Conservation (phyloP, 306 rosid species). For the Begonia peltatifolia region DNA sequence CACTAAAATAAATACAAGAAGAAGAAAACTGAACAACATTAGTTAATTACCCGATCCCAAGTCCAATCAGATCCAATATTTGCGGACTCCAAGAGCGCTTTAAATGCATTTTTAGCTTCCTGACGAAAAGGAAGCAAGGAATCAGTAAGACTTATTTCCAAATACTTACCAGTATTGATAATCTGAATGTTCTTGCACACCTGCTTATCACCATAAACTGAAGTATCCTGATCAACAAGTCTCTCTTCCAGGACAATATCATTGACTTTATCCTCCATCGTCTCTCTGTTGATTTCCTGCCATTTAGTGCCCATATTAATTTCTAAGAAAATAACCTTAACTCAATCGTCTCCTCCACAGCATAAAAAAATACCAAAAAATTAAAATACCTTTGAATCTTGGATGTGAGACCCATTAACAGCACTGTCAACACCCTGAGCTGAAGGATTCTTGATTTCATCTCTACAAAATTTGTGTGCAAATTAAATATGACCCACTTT, state of each 20-base stretch:
- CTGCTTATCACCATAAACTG: slow-evolving; percentile 54
- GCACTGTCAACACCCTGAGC: slow-evolving; percentile 31
- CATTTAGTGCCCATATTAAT: slow-evolving; percentile 7
- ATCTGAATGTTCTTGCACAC: slow-evolving; percentile 22
- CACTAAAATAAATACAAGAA: background rate
- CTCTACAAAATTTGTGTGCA: slow-evolving; percentile 22
- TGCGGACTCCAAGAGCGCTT: slow-evolving; percentile 67
- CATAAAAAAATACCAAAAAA: slow-evolving; percentile 6
- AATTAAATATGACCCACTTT: background rate
- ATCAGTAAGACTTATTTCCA: too few species aligned
- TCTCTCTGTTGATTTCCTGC: slow-evolving; percentile 45
- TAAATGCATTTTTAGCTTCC: slow-evolving; percentile 90
- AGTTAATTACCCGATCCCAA: slow-evolving; percentile 84
- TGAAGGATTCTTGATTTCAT: slow-evolving; percentile 18
- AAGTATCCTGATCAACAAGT: slow-evolving; percentile 51
- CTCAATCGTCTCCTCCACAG: background rate
- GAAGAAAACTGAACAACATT: background rate
- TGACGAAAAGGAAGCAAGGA: slow-evolving; percentile 10
- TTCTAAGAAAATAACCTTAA: slow-evolving; percentile 12
- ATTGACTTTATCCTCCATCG: slow-evolving; percentile 28
- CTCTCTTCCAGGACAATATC: slow-evolving; percentile 46
- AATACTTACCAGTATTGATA: background rate
- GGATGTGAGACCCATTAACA: slow-evolving; percentile 33
- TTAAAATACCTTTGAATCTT: slow-evolving; percentile 35
- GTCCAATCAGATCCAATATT: slow-evolving; percentile 92